Percentiles rank a stretch among this genome's conserved stretches.
These are phyloP conservation scores for Diddensiella caesifluorescens DNA, from an alignment of 805 yeast genomes.

Conservation along the genomic window DNA sequence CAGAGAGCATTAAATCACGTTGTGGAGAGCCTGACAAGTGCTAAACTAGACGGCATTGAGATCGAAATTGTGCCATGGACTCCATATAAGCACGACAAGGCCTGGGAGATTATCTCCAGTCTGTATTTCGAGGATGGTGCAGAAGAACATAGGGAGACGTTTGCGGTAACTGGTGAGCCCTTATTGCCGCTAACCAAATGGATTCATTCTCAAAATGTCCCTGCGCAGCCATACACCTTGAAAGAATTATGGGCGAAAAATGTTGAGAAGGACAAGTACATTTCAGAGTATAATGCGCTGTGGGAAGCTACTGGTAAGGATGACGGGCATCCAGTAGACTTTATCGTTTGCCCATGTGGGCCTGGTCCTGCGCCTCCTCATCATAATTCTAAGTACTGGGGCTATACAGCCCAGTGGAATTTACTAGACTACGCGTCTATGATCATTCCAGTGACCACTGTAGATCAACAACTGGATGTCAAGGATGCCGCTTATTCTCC, in stretches of 20 bases:
- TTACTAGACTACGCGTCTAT: constrained; percentile 63
- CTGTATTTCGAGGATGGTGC: constrained; percentile 64
- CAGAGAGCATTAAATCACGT: constrained; percentile 40
- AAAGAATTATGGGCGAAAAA: constrained; percentile 8
- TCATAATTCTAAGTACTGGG: constrained; percentile 65
- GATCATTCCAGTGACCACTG: constrained; percentile 26
- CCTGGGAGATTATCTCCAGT: too few relatives aligned
- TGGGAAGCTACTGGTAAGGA: constrained; percentile 5
- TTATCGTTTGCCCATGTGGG: constrained; percentile 31
- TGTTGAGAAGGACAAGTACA: neutral
- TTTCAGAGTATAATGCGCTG: constrained; percentile 4
- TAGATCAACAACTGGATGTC: constrained; percentile 17
- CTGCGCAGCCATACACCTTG: constrained; percentile 12
- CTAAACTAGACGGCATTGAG: constrained; percentile 5
- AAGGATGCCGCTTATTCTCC: constrained; percentile 7
- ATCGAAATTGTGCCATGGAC: constrained; percentile 26
- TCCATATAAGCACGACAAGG: constrained; percentile 27
- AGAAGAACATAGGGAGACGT: constrained; percentile 46
- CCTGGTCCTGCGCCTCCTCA: constrained; percentile 69
- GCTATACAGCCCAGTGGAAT: constrained; percentile 72
- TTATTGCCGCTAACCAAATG: constrained; percentile 47
- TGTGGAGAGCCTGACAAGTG: constrained; percentile 18
- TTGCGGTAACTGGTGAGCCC: constrained; percentile 62
- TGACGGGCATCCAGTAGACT: constrained; percentile 1
- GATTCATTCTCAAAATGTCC: constrained; percentile 43